Conservation (phyloP, 768 basidiomycete species). For the Leccinum fibrillosum region DNA sequence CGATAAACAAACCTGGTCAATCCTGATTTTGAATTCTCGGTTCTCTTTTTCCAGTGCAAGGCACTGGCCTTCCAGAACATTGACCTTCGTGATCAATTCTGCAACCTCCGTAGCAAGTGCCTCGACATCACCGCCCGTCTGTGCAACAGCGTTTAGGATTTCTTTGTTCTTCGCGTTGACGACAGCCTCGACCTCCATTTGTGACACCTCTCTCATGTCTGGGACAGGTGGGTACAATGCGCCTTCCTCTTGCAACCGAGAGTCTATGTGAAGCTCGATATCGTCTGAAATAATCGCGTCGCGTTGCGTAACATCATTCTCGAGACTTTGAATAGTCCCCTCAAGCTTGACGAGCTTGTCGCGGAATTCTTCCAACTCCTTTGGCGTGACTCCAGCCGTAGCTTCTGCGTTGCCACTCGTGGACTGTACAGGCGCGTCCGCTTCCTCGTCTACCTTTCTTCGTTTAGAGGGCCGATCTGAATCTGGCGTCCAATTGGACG, state of each 20-base stretch:
- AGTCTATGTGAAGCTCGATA: slow-evolving; percentile 30
- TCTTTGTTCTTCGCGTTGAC: slow-evolving; percentile 24
- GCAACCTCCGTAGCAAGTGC: slow-evolving; percentile 30
- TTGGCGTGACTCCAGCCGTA: slow-evolving; percentile 1
- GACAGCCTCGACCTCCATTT: slow-evolving; percentile 23
- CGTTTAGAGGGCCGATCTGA: slow-evolving; percentile 28
- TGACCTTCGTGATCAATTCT: slow-evolving; percentile 29
- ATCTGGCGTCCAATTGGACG: slow-evolving; percentile 8
- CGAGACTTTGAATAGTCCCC: slow-evolving; percentile 29
- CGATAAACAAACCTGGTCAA: slow-evolving; percentile 25
- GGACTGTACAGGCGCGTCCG: background rate
- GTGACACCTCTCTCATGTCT: slow-evolving; percentile 15
- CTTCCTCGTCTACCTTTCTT: slow-evolving; percentile 19
- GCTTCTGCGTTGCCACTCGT: background rate
- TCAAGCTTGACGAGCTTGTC: slow-evolving; percentile 30
- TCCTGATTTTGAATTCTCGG: slow-evolving; percentile 19
- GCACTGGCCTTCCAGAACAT: slow-evolving; percentile 22
- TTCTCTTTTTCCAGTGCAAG: slow-evolving; percentile 27
- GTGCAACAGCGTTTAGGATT: slow-evolving; percentile 11
- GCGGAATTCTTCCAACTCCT: slow-evolving; percentile 25
- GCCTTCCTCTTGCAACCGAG: slow-evolving; percentile 27
- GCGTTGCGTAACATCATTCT: slow-evolving; percentile 37
- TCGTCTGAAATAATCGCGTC: slow-evolving; percentile 27
- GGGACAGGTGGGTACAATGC: slow-evolving; percentile 20
- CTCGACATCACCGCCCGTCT: slow-evolving; percentile 30